Evolutionary conservation across 1,284 basidiomycete species (phyloP).

Genomic region (Jaminaea rosea): DNA sequence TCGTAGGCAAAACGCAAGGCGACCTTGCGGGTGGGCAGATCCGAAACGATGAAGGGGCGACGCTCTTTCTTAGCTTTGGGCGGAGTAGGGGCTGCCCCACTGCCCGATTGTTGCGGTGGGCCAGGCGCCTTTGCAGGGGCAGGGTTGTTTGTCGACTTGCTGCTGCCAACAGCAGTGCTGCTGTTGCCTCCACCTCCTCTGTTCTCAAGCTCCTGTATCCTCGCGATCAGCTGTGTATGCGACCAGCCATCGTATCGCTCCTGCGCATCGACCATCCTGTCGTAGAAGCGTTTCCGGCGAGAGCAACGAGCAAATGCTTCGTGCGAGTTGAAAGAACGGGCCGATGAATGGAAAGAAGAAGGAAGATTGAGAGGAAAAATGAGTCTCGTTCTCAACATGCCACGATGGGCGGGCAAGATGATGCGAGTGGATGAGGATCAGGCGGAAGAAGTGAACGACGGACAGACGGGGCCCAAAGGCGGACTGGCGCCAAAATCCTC

Average conservation of each 20-base stretch:
- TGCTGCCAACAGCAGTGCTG: slow-evolving; percentile 3
- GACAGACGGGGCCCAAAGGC: no score
- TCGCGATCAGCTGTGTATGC: slow-evolving; percentile 18
- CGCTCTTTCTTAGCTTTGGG: slow-evolving; percentile 15
- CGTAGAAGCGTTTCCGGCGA: no score
- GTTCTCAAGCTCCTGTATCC: slow-evolving; percentile 30
- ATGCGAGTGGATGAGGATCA: no score
- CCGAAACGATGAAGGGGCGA: slow-evolving; percentile 57
- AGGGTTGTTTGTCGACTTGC: slow-evolving; percentile 1
- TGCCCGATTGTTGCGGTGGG: neutral
- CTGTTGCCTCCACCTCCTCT: neutral
- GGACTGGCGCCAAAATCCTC: no score
- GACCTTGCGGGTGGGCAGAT: slow-evolving; percentile 69
- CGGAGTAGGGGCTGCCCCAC: neutral
- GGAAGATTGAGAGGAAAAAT: no score
- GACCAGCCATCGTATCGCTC: slow-evolving; percentile 25
- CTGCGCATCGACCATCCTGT: slow-evolving; percentile 7
- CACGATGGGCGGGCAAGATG: no score
- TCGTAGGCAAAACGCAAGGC: slow-evolving; percentile 86
- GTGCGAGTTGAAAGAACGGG: no score
- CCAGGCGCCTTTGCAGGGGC: neutral
- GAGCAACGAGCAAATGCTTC: no score
- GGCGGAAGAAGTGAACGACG: no score
- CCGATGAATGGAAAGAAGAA: no score
- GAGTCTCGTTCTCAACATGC: no score